These are phyloP conservation scores for Flaveria floridana DNA, from an alignment of 140 eudicot genomes.

Conservation along the genomic window DNA sequence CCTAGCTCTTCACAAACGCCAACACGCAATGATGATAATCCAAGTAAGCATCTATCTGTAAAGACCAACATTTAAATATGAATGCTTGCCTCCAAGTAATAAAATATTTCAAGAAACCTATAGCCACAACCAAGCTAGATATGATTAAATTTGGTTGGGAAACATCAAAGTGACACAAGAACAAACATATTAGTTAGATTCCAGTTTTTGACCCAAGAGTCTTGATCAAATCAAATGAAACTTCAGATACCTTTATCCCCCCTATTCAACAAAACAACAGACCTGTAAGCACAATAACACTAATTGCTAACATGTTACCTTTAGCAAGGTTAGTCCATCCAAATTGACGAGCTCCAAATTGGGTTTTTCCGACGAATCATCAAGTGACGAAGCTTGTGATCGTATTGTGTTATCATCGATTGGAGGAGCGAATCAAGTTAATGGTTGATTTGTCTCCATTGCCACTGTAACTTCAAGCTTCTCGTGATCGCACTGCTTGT, in stretches of 20 bases:
- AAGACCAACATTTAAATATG: no score
- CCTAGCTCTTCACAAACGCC: no score
- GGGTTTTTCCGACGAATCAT: no score
- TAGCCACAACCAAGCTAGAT: constrained; percentile 95
- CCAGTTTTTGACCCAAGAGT: constrained; percentile 53
- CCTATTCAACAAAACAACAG: constrained; percentile 38
- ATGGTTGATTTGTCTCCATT: no score
- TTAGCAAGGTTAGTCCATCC: constrained; percentile 64
- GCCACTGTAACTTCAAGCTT: no score
- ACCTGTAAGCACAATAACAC: background rate
- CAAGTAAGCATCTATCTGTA: no score
- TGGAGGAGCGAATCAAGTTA: no score
- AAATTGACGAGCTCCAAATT: constrained; percentile 27
- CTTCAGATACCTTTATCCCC: background rate
- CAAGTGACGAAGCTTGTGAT: no score
- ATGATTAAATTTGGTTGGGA: constrained; percentile 10
- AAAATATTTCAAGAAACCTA: constrained; percentile 46
- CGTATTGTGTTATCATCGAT: no score
- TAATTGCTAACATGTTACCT: constrained; percentile 44
- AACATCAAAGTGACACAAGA: constrained; percentile 2
- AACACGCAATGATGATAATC: no score
- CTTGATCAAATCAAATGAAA: constrained; percentile 35
- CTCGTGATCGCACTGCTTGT: no score
- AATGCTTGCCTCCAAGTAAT: no score
- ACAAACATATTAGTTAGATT: constrained; percentile 30